phyloP scores from a whole-genome alignment of 2,329 filamentous ascomycete genomes.

The Cladorrhinum sp. region DNA sequence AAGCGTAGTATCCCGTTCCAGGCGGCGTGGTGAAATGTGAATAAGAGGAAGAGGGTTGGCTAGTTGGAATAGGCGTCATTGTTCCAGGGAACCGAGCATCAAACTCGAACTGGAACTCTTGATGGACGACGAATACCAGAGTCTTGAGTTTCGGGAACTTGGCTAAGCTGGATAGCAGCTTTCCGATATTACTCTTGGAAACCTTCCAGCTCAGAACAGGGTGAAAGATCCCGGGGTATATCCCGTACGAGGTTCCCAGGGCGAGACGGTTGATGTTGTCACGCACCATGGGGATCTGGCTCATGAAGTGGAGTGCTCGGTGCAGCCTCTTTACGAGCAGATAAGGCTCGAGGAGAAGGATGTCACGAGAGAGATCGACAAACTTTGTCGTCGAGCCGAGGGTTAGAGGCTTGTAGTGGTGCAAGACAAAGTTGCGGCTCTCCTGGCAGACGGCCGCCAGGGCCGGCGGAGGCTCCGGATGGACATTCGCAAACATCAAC shows the following conservation, averaged over 20 bases:
- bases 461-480: slow-evolving; percentile 43
- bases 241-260: slow-evolving; percentile 46
- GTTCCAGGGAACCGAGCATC: slow-evolving; percentile 31
- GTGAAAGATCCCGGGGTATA: slow-evolving; percentile 45
- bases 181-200: slow-evolving; percentile 43
- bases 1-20: neutral
- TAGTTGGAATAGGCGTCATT: slow-evolving; percentile 22
- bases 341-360: slow-evolving; percentile 47
- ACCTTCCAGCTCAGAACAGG: slow-evolving; percentile 45
- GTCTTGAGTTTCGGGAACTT: slow-evolving; percentile 41
- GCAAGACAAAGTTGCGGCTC: slow-evolving; percentile 41
- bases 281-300: slow-evolving; percentile 43
- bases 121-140: slow-evolving; percentile 46
- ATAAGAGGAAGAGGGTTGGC: neutral
- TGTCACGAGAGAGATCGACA: slow-evolving; percentile 44
- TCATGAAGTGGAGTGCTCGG: slow-evolving; percentile 45
- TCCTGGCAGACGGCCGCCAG: slow-evolving; percentile 45
- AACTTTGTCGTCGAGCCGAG: slow-evolving; percentile 46
- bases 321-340: slow-evolving; percentile 46
- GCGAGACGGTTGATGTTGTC: slow-evolving; percentile 41
- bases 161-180: slow-evolving; percentile 40
- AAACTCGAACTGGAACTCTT: slow-evolving; percentile 47
- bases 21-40: neutral
- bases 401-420: slow-evolving; percentile 43
- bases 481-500: slow-evolving; percentile 46